A percentile compares a stretch with the other conserved stretches of the same genome.
Conservation (phyloP, 2,329 filamentous ascomycete genomes). For the Aureobasidium sp. region DNA sequence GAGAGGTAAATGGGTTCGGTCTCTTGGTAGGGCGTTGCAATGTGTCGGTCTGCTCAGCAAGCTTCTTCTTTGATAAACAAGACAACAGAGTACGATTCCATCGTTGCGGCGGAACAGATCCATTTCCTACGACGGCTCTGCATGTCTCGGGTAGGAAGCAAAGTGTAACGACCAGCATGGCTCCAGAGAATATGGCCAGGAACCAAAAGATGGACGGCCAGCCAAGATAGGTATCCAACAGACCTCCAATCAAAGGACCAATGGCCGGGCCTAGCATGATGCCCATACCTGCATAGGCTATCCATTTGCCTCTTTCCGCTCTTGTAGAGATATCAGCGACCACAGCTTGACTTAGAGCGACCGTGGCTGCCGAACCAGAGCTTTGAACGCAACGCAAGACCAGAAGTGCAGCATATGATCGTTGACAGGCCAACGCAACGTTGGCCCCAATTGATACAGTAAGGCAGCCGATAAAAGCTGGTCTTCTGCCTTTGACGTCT, state of each 20-base stretch:
- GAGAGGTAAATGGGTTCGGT: neutral
- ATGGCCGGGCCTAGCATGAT: conserved; percentile 43
- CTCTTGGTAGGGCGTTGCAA: neutral
- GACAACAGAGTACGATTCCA: neutral
- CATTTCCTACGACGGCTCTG: conserved; percentile 32
- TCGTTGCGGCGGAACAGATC: conserved; percentile 16
- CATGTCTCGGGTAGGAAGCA: conserved; percentile 30
- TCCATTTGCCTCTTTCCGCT: conserved; percentile 33
- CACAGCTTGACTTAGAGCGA: conserved; percentile 32
- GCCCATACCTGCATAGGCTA: conserved; percentile 28
- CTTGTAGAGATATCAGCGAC: conserved; percentile 33
- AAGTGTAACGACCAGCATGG: conserved; percentile 17
- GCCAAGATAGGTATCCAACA: conserved; percentile 25
- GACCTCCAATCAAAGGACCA: conserved; percentile 35
- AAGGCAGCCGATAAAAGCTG: conserved; percentile 40
- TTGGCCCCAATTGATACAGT: conserved; percentile 34
- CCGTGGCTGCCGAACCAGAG: conserved; percentile 32
- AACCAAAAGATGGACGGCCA: conserved; percentile 35
- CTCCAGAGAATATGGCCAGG: conserved; percentile 20
- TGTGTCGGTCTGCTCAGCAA: neutral
- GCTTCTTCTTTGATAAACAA: neutral
- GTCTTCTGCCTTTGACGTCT: conserved; percentile 42
- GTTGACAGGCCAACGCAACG: conserved; percentile 30
- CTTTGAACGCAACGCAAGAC: conserved; percentile 35
- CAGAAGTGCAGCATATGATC: conserved; percentile 29